These are phyloP conservation scores for Mycosphaerelloides madeirae DNA, from an alignment of 2,329 filamentous ascomycete genomes.

Conservation along the genomic window DNA sequence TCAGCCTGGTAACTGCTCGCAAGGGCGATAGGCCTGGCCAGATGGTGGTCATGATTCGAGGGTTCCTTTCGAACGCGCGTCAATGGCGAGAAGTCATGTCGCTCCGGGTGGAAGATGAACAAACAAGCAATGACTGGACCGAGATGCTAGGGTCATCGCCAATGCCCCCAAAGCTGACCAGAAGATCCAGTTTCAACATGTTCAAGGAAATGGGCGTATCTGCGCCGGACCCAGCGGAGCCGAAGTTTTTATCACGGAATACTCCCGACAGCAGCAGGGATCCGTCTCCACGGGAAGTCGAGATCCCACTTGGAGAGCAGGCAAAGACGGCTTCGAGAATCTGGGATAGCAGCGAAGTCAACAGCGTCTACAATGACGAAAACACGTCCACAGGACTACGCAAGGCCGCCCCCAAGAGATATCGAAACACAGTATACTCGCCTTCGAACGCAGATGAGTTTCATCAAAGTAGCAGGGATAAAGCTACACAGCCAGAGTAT, in stretches of 20 bases:
- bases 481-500: slow-evolving; percentile 19
- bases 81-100: slow-evolving; percentile 83
- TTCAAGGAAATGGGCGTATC: slow-evolving; percentile 16
- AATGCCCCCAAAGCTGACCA: slow-evolving; percentile 51
- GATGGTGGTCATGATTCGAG: slow-evolving; percentile 82
- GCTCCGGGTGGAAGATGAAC: slow-evolving; percentile 70
- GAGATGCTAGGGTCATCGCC: slow-evolving; percentile 69
- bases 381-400: slow-evolving; percentile 11
- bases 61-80: slow-evolving; percentile 54
- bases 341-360: slow-evolving; percentile 40
- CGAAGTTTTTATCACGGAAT: slow-evolving; percentile 9
- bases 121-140: slow-evolving; percentile 80
- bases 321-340: slow-evolving; percentile 44
- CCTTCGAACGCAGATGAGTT: slow-evolving; percentile 9
- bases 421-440: slow-evolving; percentile 18
- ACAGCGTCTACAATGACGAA: slow-evolving; percentile 23
- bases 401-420: slow-evolving; percentile 22
- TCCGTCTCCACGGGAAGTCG: slow-evolving; percentile 47
- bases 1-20: slow-evolving; percentile 70
- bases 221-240: slow-evolving; percentile 13
- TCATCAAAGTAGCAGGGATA: slow-evolving; percentile 13
- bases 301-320: slow-evolving; percentile 59
- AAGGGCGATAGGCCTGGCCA: slow-evolving; percentile 67
- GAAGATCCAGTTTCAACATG: slow-evolving; percentile 49
- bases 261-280: slow-evolving; percentile 17